Conservation (phyloP, 352 stramenopile genomes). For the Globisporangium emineosum region DNA sequence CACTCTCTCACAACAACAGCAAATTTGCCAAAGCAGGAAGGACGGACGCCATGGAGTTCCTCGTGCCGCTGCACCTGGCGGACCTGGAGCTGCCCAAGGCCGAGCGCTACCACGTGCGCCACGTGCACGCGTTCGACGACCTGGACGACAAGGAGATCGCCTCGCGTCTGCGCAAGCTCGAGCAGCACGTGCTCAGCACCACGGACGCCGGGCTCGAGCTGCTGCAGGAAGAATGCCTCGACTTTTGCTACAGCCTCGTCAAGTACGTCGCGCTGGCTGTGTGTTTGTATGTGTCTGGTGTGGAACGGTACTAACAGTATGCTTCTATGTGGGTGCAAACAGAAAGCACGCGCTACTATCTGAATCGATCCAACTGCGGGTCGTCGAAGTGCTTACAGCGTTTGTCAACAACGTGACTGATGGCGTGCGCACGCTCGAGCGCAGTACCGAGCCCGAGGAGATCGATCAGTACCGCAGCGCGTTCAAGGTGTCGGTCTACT, state of each 20-base stretch:
- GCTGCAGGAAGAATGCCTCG: conserved; percentile 57
- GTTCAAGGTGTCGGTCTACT: conserved; percentile 72
- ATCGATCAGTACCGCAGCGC: conserved; percentile 39
- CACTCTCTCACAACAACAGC: conserved; percentile 10
- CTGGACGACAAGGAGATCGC: conserved; percentile 41
- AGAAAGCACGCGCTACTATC: conserved; percentile 49
- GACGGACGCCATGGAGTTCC: conserved; percentile 52
- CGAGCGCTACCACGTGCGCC: conserved; percentile 63
- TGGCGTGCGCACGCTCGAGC: conserved; percentile 32
- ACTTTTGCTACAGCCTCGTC: conserved; percentile 73
- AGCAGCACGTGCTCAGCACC: conserved; percentile 53
- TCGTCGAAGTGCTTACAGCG: conserved; percentile 57
- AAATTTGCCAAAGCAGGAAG: not conserved
- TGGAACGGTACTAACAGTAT: not conserved
- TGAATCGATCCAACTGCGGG: conserved; percentile 55
- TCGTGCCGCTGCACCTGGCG: conserved; percentile 70
- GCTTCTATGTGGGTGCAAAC: not conserved
- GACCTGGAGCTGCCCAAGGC: conserved; percentile 74
- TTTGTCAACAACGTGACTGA: conserved; percentile 65
- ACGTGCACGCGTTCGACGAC: conserved; percentile 56
- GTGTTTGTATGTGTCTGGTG: not conserved
- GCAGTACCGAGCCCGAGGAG: conserved; percentile 38
- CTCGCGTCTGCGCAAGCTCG: conserved; percentile 41
- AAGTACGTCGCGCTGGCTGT: conserved; percentile 32
- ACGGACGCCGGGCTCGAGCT: conserved; percentile 53